phyloP scores from a whole-genome alignment of 495 filamentous ascomycete genomes.

The Oidiodendron maius region DNA sequence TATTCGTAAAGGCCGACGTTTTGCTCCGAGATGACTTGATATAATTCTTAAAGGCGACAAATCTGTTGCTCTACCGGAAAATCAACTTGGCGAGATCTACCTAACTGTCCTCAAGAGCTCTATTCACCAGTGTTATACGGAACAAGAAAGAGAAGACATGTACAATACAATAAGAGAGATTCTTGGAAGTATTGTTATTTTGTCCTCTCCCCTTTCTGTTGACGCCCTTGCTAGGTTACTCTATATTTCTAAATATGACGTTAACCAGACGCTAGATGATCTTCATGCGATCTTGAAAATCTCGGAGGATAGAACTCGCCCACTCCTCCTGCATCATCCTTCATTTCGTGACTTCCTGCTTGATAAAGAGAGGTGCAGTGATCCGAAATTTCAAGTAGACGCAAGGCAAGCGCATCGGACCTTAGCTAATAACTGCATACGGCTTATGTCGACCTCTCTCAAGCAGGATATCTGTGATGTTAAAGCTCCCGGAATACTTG shows the following conservation, averaged over 20 bases:
- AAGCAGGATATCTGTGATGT: no score
- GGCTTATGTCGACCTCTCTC: no score
- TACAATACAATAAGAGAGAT: conserved; percentile 1
- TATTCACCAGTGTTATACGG: neutral
- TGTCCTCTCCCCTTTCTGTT: conserved; percentile 5
- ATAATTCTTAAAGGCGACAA: neutral
- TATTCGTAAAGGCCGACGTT: no score
- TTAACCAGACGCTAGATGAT: conserved; percentile 3
- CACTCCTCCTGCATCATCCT: neutral
- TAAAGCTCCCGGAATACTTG: neutral
- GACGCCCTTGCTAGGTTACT: conserved; percentile 1
- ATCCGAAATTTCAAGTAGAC: conserved; percentile 16
- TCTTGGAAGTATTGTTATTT: conserved; percentile 11
- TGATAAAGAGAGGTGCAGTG: conserved; percentile 8
- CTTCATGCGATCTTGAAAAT: conserved; percentile 9
- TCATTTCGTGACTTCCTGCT: conserved; percentile 13
- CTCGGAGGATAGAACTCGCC: neutral
- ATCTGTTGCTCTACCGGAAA: neutral
- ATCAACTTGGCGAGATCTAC: conserved; percentile 8
- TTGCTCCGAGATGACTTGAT: neutral
- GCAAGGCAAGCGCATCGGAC: conserved; percentile 11
- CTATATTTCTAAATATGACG: neutral
- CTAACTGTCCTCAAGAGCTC: neutral
- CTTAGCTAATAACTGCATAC: conserved; percentile 16
- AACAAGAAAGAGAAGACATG: neutral